Evolutionary conservation across 306 rosid genomes (phyloP).

Genomic region (Cucurbita pepo): DNA sequence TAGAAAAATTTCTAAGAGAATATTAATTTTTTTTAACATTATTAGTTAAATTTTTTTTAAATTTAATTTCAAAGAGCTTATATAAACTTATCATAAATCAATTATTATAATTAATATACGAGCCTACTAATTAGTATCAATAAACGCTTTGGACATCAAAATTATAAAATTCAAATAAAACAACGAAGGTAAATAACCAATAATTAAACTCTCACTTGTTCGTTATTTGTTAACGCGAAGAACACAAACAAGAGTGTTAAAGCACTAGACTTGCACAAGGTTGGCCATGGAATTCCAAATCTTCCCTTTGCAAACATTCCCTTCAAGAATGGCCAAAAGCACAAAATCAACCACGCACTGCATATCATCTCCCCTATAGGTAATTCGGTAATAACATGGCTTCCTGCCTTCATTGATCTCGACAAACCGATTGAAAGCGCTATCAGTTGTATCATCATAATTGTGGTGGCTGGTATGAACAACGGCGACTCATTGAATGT

Average conservation of each 20-base stretch:
- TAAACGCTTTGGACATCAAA: too few species aligned
- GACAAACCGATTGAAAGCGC: constrained; percentile 15
- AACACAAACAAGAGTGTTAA: constrained; percentile 23
- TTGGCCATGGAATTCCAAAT: constrained; percentile 39
- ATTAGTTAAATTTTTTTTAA: too few species aligned
- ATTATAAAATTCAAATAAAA: too few species aligned
- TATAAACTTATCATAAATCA: too few species aligned
- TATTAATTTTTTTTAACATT: too few species aligned
- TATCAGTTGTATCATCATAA: constrained; percentile 30
- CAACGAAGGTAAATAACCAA: not conserved
- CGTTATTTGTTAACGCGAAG: constrained; percentile 5
- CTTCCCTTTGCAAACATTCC: constrained; percentile 40
- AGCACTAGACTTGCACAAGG: constrained; percentile 20
- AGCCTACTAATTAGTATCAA: too few species aligned
- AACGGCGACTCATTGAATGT: constrained; percentile 38
- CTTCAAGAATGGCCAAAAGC: constrained; percentile 38
- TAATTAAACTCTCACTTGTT: not conserved
- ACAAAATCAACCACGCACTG: constrained; percentile 24
- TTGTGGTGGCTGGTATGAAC: constrained; percentile 43
- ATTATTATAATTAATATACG: too few species aligned
- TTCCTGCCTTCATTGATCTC: constrained; percentile 6
- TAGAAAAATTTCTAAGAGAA: too few species aligned
- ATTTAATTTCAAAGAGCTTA: too few species aligned
- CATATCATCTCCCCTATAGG: constrained; percentile 31
- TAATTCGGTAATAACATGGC: not conserved